Evolutionary conservation across 208 protist species (phyloP).

Genomic region (Crithidia brevicula): DNA sequence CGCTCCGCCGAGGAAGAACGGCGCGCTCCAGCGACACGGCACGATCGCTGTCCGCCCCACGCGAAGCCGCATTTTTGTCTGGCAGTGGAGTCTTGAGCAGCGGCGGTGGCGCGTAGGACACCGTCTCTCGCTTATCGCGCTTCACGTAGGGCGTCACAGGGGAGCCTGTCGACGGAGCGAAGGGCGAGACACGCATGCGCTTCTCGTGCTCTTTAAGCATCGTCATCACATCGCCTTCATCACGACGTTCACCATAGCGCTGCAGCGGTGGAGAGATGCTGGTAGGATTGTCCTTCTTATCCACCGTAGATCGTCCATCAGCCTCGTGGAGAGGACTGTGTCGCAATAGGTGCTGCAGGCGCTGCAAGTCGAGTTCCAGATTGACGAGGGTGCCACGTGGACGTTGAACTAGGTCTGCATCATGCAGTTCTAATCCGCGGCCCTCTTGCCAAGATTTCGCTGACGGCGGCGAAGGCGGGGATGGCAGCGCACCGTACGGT

Average conservation of each 20-base stretch:
- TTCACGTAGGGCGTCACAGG: slow-evolving; percentile 27
- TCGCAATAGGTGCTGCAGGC: slow-evolving; percentile 24
- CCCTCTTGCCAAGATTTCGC: too few relatives aligned
- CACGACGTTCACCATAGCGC: neutral
- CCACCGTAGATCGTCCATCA: neutral
- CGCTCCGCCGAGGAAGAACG: slow-evolving; percentile 13
- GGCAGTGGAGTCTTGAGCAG: neutral
- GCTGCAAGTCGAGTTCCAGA: slow-evolving; percentile 23
- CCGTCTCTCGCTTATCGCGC: slow-evolving; percentile 20
- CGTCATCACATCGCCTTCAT: neutral
- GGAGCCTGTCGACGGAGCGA: slow-evolving; percentile 2
- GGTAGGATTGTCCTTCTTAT: neutral
- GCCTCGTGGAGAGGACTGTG: slow-evolving; percentile 15
- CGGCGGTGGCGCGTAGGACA: slow-evolving; percentile 4
- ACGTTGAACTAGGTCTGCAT: too few relatives aligned
- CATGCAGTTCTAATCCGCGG: neutral
- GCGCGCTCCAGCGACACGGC: neutral
- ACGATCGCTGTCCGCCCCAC: neutral
- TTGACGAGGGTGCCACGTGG: neutral
- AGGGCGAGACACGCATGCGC: slow-evolving; percentile 6
- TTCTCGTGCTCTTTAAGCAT: slow-evolving; percentile 12
- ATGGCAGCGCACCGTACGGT: neutral
- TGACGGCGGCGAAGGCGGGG: neutral
- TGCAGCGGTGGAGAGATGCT: neutral
- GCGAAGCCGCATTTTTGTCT: neutral